Percentiles rank a stretch among this genome's conserved stretches.
phyloP scores from a whole-genome alignment of 1,284 basidiomycete species.

The Puccinia brachypodii region DNA sequence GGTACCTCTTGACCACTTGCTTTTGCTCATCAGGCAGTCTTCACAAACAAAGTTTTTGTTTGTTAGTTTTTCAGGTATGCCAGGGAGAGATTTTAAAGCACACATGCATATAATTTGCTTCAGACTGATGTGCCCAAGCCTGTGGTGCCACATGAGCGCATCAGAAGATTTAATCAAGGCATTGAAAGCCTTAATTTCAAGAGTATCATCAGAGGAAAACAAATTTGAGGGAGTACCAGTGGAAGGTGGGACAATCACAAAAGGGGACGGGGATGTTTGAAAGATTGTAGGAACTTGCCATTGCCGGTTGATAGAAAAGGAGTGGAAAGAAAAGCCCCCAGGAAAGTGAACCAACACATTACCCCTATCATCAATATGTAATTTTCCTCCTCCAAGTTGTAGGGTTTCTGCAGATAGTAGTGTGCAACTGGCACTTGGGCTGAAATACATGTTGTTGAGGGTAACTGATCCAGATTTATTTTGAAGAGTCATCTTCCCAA shows the following conservation, averaged over 20 bases:
- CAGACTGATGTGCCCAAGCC: background rate
- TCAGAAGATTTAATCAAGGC: background rate
- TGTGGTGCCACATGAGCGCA: background rate
- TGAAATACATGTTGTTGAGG: conserved; percentile 20
- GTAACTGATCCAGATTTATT: background rate
- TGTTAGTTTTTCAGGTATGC: background rate
- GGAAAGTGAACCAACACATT: background rate
- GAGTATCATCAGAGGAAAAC: background rate
- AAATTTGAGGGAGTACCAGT: background rate
- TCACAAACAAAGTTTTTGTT: background rate
- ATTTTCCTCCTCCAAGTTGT: background rate
- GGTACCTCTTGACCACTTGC: background rate
- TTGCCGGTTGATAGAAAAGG: background rate
- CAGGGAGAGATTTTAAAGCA: background rate
- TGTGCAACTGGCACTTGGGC: background rate
- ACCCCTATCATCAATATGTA: background rate
- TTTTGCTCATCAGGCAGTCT: too few species aligned
- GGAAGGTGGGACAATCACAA: background rate
- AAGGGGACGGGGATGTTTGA: background rate
- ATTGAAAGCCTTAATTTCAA: background rate
- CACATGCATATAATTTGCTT: background rate
- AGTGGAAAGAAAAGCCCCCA: background rate
- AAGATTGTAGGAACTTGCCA: background rate
- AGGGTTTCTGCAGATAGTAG: background rate
- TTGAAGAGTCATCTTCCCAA: conserved; percentile 16